These are phyloP conservation scores for Melastoma candidum DNA, from an alignment of 441 rosid species.

Conservation along the genomic window DNA sequence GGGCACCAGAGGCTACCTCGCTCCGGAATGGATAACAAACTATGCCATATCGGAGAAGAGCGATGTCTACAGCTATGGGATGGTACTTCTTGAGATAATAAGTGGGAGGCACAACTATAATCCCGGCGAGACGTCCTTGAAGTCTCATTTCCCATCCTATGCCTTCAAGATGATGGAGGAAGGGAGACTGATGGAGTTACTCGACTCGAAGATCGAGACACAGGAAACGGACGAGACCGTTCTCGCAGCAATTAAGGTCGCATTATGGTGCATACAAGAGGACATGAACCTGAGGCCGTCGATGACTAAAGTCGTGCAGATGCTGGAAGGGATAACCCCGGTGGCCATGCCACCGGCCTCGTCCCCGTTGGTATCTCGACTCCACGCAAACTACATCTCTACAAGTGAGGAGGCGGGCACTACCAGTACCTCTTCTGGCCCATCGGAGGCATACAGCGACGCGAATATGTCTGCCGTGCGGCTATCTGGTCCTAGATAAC, in stretches of 20 bases:
- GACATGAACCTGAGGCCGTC: constrained; percentile 11
- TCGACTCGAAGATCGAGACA: constrained; percentile 6
- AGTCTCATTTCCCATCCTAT: constrained; percentile 6
- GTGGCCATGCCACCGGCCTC: constrained; percentile 9
- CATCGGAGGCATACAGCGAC: constrained; percentile 4
- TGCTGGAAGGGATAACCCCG: constrained; percentile 12
- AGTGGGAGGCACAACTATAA: constrained; percentile 16
- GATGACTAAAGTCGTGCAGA: constrained; percentile 18
- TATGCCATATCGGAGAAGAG: constrained; percentile 17
- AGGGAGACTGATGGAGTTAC: constrained; percentile 4
- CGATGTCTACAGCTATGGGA: constrained; percentile 16
- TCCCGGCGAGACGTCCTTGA: constrained; percentile 8
- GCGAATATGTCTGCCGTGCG: constrained; percentile 5
- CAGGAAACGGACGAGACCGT: constrained; percentile 9
- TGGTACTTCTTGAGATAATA: constrained; percentile 13
- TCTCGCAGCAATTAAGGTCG: constrained; percentile 4
- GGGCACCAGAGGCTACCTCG: constrained; percentile 20
- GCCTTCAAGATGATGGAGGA: constrained; percentile 17
- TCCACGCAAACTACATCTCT: not conserved
- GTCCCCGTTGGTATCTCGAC: constrained; percentile 10
- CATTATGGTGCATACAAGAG: constrained; percentile 17
- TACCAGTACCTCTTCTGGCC: constrained; percentile 10
- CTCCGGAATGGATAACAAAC: constrained; percentile 18
- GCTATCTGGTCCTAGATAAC: constrained; percentile 13
- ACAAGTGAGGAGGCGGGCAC: constrained; percentile 3